These are phyloP conservation scores for Clarireedia sp. DNA, from an alignment of 2,329 filamentous ascomycete genomes.

Conservation along the genomic window DNA sequence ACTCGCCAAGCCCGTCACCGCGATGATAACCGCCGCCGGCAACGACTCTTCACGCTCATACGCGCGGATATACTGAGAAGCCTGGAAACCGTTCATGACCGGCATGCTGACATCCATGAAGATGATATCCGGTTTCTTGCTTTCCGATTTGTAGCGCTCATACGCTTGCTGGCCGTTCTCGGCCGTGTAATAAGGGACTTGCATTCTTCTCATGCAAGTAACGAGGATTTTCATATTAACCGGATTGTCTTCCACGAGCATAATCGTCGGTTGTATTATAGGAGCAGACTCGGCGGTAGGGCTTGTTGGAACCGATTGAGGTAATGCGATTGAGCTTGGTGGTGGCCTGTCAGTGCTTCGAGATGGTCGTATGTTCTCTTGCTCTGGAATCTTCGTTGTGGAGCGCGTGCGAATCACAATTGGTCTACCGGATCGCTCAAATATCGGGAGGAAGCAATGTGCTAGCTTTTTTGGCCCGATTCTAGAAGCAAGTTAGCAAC, in stretches of 20 bases:
- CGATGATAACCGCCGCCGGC: slow-evolving; percentile 36
- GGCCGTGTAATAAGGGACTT: slow-evolving; percentile 24
- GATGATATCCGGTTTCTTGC: slow-evolving; percentile 29
- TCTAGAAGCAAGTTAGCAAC: not conserved
- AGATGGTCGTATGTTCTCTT: not conserved
- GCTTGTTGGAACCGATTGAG: not conserved
- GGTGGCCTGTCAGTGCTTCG: no score
- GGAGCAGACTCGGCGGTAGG: no score
- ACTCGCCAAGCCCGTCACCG: slow-evolving; percentile 42
- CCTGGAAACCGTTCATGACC: slow-evolving; percentile 38
- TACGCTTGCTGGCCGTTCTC: slow-evolving; percentile 11
- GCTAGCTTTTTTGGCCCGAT: slow-evolving; percentile 2
- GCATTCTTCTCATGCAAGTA: slow-evolving; percentile 13
- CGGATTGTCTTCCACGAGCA: slow-evolving; percentile 32
- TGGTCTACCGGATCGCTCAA: not conserved
- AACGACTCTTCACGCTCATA: slow-evolving; percentile 1
- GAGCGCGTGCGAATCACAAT: not conserved
- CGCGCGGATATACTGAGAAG: slow-evolving; percentile 7
- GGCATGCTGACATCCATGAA: slow-evolving; percentile 49
- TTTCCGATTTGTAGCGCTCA: not conserved
- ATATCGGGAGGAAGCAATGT: slow-evolving; percentile 1
- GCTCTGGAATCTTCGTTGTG: no score
- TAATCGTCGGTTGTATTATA: not conserved
- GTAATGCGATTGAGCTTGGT: not conserved
- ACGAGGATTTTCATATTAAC: slow-evolving; percentile 30